These are phyloP conservation scores for Fusarium staphyleae DNA, from an alignment of 2,329 filamentous ascomycete species.

Conservation along the genomic window DNA sequence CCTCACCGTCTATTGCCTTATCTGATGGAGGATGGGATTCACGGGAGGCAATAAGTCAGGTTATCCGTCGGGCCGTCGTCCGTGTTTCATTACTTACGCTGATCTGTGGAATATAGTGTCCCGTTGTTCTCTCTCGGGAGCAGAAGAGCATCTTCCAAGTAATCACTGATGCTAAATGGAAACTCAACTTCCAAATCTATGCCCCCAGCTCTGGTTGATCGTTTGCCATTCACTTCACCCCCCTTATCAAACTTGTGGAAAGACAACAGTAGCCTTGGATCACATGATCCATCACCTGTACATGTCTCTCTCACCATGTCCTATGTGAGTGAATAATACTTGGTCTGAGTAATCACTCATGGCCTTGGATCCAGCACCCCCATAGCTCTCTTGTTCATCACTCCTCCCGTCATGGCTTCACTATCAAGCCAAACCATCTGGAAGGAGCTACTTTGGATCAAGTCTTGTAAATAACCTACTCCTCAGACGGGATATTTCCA, in stretches of 20 bases:
- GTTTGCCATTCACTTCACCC: too few relatives aligned
- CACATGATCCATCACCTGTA: too few relatives aligned
- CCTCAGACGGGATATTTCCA: background rate
- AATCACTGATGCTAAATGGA: too few relatives aligned
- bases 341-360: background rate
- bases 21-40: background rate
- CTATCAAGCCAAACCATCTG: background rate
- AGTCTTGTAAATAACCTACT: background rate
- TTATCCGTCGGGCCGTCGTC: constrained; percentile 3
- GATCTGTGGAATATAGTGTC: background rate
- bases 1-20: too few relatives aligned
- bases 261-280: too few relatives aligned
- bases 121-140: background rate
- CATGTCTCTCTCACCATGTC: background rate
- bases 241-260: too few relatives aligned
- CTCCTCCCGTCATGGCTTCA: constrained; percentile 4
- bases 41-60: background rate
- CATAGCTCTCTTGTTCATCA: background rate
- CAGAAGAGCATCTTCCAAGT: background rate
- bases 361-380: background rate
- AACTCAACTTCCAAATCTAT: too few relatives aligned
- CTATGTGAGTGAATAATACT: background rate
- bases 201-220: too few relatives aligned
- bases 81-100: background rate
- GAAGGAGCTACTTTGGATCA: background rate